Evolutionary conservation across 2,329 filamentous ascomycete species (phyloP).

Genomic region (Fusarium papillatum): DNA sequence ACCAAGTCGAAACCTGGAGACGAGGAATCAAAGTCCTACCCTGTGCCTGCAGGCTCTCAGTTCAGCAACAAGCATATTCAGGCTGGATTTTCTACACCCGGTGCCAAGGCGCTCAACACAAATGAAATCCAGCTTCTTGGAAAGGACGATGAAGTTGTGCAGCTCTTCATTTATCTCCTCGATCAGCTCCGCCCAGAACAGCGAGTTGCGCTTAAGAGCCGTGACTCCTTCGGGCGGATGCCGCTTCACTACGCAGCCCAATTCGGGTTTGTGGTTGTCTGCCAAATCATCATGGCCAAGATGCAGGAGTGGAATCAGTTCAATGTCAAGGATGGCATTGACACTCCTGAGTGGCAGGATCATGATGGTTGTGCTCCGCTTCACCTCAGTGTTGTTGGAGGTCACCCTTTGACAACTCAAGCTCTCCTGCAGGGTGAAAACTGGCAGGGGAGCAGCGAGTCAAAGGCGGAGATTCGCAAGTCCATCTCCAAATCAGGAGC

Average conservation of each 20-base stretch:
- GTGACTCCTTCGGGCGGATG: conserved; percentile 85
- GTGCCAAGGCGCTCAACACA: conserved; percentile 71
- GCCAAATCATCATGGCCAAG: conserved; percentile 86
- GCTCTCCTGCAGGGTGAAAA: conserved; percentile 85
- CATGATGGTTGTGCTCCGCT: conserved; percentile 91
- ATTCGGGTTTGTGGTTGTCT: conserved; percentile 94
- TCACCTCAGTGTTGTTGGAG: conserved; percentile 92
- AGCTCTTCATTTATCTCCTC: conserved; percentile 74
- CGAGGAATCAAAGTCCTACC: conserved; percentile 64
- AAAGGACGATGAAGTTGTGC: conserved; percentile 82
- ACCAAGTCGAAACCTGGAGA: conserved; percentile 68
- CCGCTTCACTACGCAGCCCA: conserved; percentile 96
- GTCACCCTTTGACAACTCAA: conserved; percentile 88
- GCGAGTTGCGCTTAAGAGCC: conserved; percentile 73
- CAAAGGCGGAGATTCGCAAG: conserved; percentile 75
- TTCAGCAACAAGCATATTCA: conserved; percentile 82
- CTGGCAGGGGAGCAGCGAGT: conserved; percentile 75
- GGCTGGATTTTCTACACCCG: conserved; percentile 78
- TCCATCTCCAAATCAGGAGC: conserved; percentile 85
- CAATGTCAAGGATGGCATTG: conserved; percentile 86
- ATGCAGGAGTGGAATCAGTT: conserved; percentile 94
- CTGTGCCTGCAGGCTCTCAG: conserved; percentile 63
- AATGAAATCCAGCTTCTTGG: conserved; percentile 77
- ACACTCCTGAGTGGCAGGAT: conserved; percentile 92
- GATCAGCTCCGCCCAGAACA: conserved; percentile 78